Evolutionary conservation across 176 grass and related monocot genomes (phyloP).

Genomic region (Avena atlantica): DNA sequence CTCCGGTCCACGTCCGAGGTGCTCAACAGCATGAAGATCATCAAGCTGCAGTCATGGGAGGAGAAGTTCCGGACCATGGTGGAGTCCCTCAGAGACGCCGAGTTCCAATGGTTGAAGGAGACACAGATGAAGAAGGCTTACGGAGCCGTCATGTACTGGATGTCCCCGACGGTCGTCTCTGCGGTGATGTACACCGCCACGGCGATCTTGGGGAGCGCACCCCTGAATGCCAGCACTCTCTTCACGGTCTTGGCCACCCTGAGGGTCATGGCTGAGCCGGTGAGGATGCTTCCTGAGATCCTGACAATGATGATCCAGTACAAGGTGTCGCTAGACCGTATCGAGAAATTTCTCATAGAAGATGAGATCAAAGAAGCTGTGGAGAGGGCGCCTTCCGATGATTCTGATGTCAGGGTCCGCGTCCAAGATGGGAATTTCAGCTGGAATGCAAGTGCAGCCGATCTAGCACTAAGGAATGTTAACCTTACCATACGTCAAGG

Average conservation of each 20-base stretch:
- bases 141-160: conserved; percentile 76
- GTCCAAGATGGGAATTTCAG: conserved; percentile 63
- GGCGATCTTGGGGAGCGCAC: conserved; percentile 61
- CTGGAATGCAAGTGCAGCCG: conserved; percentile 59
- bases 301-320: conserved; percentile 87
- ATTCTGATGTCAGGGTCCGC: conserved; percentile 49
- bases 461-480: conserved; percentile 61
- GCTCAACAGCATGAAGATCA: conserved; percentile 96
- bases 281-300: conserved; percentile 79
- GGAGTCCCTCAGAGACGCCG: conserved; percentile 61
- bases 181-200: conserved; percentile 75
- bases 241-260: conserved; percentile 79
- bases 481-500: conserved; percentile 56
- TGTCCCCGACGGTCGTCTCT: conserved; percentile 77
- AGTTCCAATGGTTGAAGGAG: conserved; percentile 80
- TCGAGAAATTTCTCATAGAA: conserved; percentile 73
- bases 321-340: conserved; percentile 86
- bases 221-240: conserved; percentile 79
- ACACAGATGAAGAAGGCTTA: conserved; percentile 87
- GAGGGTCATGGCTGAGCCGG: conserved; percentile 87
- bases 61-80: conserved; percentile 63
- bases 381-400: conserved; percentile 36
- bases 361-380: conserved; percentile 84
- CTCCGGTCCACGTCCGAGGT: conserved; percentile 78
- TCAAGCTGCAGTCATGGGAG: conserved; percentile 97